These are phyloP conservation scores for Arabidopsis arenosa DNA, from an alignment of 345 rosid species.

Conservation along the genomic window DNA sequence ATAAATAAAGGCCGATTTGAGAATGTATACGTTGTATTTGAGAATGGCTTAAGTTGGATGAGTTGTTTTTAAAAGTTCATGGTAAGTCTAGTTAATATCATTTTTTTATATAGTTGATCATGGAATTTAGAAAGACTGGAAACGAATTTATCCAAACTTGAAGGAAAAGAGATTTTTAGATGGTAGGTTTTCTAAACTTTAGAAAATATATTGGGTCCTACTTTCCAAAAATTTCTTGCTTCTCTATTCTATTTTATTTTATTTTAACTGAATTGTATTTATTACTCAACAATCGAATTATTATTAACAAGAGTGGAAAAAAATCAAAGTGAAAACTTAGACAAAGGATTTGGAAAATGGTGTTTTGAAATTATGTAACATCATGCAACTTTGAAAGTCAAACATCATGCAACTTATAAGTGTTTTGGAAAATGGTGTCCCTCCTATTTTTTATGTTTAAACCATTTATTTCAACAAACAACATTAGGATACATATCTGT, in stretches of 20 bases:
- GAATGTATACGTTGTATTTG: not conserved
- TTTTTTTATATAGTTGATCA: not conserved
- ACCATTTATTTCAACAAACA: not conserved
- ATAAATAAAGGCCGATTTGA: conserved; percentile 9
- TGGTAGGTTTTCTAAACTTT: not conserved
- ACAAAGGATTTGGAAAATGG: too few relatives aligned
- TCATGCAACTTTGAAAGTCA: not conserved
- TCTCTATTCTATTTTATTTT: not conserved
- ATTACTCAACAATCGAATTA: too few relatives aligned
- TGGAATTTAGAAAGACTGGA: too few relatives aligned
- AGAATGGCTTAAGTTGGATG: not conserved
- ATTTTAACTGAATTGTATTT: too few relatives aligned
- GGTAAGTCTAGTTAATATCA: not conserved
- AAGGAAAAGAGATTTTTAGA: not conserved
- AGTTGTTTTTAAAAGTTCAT: not conserved
- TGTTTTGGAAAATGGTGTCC: not conserved
- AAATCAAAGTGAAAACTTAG: too few relatives aligned
- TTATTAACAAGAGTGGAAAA: too few relatives aligned
- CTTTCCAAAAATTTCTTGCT: conserved; percentile 11
- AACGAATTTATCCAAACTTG: not conserved
- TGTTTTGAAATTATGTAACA: too few relatives aligned
- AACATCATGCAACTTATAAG: conserved; percentile 15
- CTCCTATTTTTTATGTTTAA: not conserved
- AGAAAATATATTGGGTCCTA: not conserved
- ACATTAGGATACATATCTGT: not conserved